Percentiles rank a stretch among this genome's conserved stretches.
These are phyloP conservation scores for Metschnikowia dekortorum DNA, from an alignment of 805 yeast genomes.

Conservation along the genomic window DNA sequence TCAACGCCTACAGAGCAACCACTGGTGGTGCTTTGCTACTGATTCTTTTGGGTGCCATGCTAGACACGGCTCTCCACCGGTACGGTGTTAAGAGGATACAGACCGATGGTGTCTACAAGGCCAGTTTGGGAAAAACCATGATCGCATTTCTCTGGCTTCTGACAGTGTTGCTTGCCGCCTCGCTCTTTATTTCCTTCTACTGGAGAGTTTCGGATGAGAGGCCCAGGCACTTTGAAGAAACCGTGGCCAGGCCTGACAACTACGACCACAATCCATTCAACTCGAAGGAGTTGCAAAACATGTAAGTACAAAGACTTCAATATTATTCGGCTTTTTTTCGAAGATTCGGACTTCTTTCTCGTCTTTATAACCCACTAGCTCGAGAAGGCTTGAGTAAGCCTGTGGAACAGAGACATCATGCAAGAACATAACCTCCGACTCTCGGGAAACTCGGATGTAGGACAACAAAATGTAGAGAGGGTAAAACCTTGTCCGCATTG, in stretches of 20 bases:
- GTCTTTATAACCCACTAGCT: too few relatives aligned
- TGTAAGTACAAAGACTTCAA: neutral
- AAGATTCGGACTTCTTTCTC: too few relatives aligned
- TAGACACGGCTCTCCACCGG: conserved; percentile 9
- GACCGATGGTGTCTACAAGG: conserved; percentile 9
- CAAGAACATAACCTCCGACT: too few relatives aligned
- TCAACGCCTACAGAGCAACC: conserved; percentile 2
- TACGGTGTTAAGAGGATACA: conserved; percentile 6
- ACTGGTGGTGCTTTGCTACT: conserved; percentile 6
- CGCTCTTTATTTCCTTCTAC: conserved; percentile 3
- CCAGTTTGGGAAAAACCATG: conserved; percentile 10
- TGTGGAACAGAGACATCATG: too few relatives aligned
- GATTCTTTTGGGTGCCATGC: conserved; percentile 8
- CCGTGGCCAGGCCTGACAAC: neutral
- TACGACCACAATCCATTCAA: conserved; percentile 6
- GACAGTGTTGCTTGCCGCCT: conserved; percentile 5
- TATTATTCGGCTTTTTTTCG: neutral
- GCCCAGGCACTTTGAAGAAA: conserved; percentile 1
- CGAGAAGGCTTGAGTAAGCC: too few relatives aligned
- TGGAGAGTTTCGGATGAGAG: conserved; percentile 2
- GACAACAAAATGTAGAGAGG: too few relatives aligned
- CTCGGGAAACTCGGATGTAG: too few relatives aligned
- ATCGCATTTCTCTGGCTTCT: conserved; percentile 11
- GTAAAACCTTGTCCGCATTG: too few relatives aligned
- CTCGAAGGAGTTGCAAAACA: conserved; percentile 1